Evolutionary conservation across 345 rosid genomes (phyloP), one percentile per base, ranked within the genome.

Genomic region (Citrus mangshanensis): DNA sequence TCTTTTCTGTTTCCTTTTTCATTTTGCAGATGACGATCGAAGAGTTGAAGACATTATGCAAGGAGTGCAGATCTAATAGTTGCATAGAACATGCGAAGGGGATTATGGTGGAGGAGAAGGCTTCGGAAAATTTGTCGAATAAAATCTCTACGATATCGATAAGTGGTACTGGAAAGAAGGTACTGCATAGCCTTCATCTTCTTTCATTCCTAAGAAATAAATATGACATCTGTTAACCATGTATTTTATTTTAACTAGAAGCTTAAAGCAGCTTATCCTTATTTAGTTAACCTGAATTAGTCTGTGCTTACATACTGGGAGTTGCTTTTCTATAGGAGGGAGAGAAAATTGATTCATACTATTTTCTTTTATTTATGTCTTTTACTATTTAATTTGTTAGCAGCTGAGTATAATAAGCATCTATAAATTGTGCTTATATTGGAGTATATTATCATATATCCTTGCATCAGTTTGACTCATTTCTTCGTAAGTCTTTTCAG

Each of bases 71-170:
- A 90, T 88, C 95, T 77, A 92, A 85, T 72, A 84, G 92, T 88
- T 97, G 98, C 86, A 89, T 93, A 72, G 99, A 97, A 86, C 99
- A 97, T 86, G 99, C 99, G 18, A 79, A 82, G 0, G 97, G 97
- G 69, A 87, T 94, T 70, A 86, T 94, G 66, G 98, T 93, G 87
- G 92, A 81, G 71, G 91, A 85, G 86, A 93, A 85, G 87, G 98
- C 88, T 67, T 93, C 95, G 0, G 98, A 93, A 81, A 92, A 89
- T 77, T 91, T 97, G 37, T 92, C 98, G 2, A 90, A 88, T 77
- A 87, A 87, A 84, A 84, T 97, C 56, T 92, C 98, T 54, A 80
- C 85, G 21, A 86, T 97, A 72, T 94, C 99, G 64, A 74, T 97
- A 78, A 82, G 71, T 24, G 88, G 90, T 74, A 66, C 85, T 74